These are phyloP conservation scores for Aristolochia fimbriata DNA, from an alignment of 164 flowering plant species.

Conservation along the genomic window DNA sequence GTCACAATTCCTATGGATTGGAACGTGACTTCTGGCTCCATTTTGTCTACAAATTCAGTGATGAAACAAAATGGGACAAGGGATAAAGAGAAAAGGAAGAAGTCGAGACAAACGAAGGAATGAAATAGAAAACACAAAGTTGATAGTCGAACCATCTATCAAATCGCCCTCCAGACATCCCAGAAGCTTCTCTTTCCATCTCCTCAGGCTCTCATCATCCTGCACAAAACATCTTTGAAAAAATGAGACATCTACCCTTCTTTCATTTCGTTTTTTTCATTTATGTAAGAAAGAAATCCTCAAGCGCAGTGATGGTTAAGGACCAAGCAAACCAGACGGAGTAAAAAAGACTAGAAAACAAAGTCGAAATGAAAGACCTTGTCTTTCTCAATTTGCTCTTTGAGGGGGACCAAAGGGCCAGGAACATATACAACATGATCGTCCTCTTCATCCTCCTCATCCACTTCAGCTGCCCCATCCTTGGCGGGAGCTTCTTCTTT, in stretches of 20 bases:
- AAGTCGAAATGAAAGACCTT: conserved; percentile 14
- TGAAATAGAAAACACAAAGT: neutral
- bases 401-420: conserved; percentile 44
- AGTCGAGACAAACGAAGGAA: neutral
- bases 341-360: neutral
- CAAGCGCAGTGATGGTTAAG: neutral
- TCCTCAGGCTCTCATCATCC: conserved; percentile 84
- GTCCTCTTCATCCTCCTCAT: conserved; percentile 18
- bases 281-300: neutral
- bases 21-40: conserved; percentile 67
- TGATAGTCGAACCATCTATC: conserved; percentile 24
- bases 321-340: neutral
- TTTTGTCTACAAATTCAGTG: conserved; percentile 28
- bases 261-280: too few relatives aligned
- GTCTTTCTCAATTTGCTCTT: conserved; percentile 47
- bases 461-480: conserved; percentile 15
- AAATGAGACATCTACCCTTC: neutral
- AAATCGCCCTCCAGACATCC: conserved; percentile 56
- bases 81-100: conserved; percentile 1
- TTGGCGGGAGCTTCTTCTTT: conserved; percentile 8
- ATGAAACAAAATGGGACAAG: too few relatives aligned
- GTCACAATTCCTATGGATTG: conserved; percentile 59
- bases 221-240: conserved; percentile 7
- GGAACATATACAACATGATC: conserved; percentile 29
- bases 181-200: conserved; percentile 83